Conservation (phyloP, 2,329 filamentous ascomycete species). For the Aureobasidium melanogenum region DNA sequence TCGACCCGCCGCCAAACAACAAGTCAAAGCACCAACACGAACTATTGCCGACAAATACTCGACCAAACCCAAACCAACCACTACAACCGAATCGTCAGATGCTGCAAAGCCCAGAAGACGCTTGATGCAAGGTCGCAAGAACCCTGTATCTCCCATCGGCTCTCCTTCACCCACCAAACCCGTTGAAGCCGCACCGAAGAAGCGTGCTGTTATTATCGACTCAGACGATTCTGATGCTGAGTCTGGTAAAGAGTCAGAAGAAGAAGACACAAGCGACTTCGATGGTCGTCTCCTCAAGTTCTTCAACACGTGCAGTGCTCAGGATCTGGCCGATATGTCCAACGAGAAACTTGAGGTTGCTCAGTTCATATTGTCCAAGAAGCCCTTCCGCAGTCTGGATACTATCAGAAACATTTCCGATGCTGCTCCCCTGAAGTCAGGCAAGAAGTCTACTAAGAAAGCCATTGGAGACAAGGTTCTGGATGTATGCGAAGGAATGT, state of each 20-base stretch:
- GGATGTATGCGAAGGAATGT: slow-evolving; percentile 62
- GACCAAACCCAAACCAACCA: slow-evolving; percentile 7
- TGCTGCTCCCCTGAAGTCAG: slow-evolving; percentile 39
- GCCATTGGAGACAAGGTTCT: slow-evolving; percentile 57
- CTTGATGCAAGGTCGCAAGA: slow-evolving; percentile 43
- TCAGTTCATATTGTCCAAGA: slow-evolving; percentile 58
- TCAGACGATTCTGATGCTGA: slow-evolving; percentile 22
- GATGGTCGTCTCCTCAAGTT: slow-evolving; percentile 60
- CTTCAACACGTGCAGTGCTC: slow-evolving; percentile 68
- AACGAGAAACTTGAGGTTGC: slow-evolving; percentile 63
- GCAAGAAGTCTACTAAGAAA: slow-evolving; percentile 43
- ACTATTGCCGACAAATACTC: slow-evolving; percentile 41
- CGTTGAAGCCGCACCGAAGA: slow-evolving; percentile 9
- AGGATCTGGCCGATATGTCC: slow-evolving; percentile 75
- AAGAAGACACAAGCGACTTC: slow-evolving; percentile 26
- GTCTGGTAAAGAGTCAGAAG: slow-evolving; percentile 1
- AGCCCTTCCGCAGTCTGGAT: slow-evolving; percentile 62
- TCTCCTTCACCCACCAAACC: slow-evolving; percentile 15
- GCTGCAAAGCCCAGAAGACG: slow-evolving; percentile 24
- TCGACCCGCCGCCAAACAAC: slow-evolving; percentile 45
- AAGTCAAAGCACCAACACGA: slow-evolving; percentile 45
- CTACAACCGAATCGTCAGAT: slow-evolving; percentile 11
- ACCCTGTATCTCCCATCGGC: slow-evolving; percentile 20
- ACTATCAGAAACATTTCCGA: slow-evolving; percentile 57
- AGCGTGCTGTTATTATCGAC: slow-evolving; percentile 24